phyloP scores from a whole-genome alignment of 2,329 filamentous ascomycete genomes.

The Epichloe aotearoae region DNA sequence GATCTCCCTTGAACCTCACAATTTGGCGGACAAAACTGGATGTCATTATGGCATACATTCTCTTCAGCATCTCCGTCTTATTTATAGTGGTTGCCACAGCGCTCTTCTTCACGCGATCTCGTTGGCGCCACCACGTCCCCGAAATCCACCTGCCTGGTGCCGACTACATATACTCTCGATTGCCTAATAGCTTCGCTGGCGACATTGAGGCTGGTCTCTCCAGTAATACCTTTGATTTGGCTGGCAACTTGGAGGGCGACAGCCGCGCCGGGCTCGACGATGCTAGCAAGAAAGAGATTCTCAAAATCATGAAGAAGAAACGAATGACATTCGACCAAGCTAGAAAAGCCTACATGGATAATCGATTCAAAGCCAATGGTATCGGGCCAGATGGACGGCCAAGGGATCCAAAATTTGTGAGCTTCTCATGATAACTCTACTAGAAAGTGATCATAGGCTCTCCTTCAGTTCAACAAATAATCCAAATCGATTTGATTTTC shows the following conservation, averaged over 20 bases:
- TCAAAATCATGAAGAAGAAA: slow-evolving; percentile 79
- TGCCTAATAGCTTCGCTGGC: slow-evolving; percentile 64
- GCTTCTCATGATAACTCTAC: slow-evolving; percentile 41
- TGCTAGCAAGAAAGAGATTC: slow-evolving; percentile 65
- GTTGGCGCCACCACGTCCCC: slow-evolving; percentile 62
- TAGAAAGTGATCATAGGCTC: neutral
- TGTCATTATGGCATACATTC: slow-evolving; percentile 58
- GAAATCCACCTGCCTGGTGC: slow-evolving; percentile 39
- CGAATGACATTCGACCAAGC: slow-evolving; percentile 84
- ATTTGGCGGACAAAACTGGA: neutral
- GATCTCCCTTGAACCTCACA: neutral
- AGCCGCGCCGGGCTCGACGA: slow-evolving; percentile 69
- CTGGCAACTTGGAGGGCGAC: slow-evolving; percentile 71
- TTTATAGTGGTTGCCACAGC: slow-evolving; percentile 59
- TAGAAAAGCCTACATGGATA: slow-evolving; percentile 71
- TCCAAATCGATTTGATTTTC: neutral
- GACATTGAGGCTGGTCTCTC: slow-evolving; percentile 84
- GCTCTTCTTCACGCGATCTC: slow-evolving; percentile 66
- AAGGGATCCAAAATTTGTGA: slow-evolving; percentile 88
- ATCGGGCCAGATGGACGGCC: slow-evolving; percentile 82
- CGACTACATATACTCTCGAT: slow-evolving; percentile 59
- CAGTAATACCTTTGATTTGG: slow-evolving; percentile 71
- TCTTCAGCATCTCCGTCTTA: slow-evolving; percentile 64
- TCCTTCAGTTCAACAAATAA: neutral
- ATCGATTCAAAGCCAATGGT: slow-evolving; percentile 71